Conservation (phyloP, 352 stramenopile genomes). For the Globisporangium polare region DNA sequence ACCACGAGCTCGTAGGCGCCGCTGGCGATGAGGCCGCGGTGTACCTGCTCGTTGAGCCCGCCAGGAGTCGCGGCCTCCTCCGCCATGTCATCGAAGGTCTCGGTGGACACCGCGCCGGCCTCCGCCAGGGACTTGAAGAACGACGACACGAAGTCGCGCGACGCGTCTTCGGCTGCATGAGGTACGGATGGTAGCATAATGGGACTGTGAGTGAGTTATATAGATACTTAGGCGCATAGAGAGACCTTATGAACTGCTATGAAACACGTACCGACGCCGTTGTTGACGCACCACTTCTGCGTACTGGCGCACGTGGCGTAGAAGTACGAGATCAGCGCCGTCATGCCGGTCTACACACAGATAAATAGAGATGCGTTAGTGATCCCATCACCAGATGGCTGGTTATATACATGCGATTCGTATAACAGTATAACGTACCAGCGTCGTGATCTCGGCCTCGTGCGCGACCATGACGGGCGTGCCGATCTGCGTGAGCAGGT, state of each 20-base stretch:
- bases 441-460: constrained; percentile 79
- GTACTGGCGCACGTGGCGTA: constrained; percentile 82
- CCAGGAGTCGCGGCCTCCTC: constrained; percentile 77
- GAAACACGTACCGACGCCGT: constrained; percentile 66
- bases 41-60: constrained; percentile 83
- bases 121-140: constrained; percentile 83
- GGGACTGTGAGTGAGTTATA: background rate
- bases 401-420: too few relatives aligned
- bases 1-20: constrained; percentile 78
- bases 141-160: constrained; percentile 75
- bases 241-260: background rate
- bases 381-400: background rate
- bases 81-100: constrained; percentile 81
- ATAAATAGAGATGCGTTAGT: background rate
- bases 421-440: constrained; percentile 28
- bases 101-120: constrained; percentile 61
- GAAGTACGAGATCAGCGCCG: constrained; percentile 83
- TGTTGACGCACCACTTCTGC: constrained; percentile 84
- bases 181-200: background rate
- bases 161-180: constrained; percentile 48
- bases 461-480: constrained; percentile 79
- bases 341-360: constrained; percentile 63
- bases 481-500: constrained; percentile 73
- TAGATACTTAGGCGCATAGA: background rate
- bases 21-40: constrained; percentile 56